Conservation (phyloP, 2,329 filamentous ascomycete species). For the Botrytis porri region DNA sequence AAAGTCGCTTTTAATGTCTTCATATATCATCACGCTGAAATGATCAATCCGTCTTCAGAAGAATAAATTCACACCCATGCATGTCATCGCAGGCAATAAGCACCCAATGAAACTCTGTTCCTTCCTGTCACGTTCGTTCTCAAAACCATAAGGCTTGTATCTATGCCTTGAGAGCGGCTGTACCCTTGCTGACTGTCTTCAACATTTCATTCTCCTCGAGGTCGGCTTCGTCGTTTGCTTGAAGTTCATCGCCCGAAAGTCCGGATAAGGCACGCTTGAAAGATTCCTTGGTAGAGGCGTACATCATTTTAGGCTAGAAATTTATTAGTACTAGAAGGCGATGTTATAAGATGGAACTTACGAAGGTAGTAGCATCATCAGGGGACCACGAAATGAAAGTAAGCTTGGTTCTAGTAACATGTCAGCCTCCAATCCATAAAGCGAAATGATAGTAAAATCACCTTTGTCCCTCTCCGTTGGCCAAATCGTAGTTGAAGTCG, state of each 20-base stretch:
- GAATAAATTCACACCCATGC: slow-evolving; percentile 17
- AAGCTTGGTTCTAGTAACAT: slow-evolving; percentile 63
- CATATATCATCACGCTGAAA: slow-evolving; percentile 21
- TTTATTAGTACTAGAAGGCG: background rate
- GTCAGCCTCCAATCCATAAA: slow-evolving; percentile 25
- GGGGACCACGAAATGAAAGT: slow-evolving; percentile 78
- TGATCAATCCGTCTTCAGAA: slow-evolving; percentile 20
- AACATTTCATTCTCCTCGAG: slow-evolving; percentile 74
- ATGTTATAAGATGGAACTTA: slow-evolving; percentile 25
- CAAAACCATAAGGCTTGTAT: slow-evolving; percentile 9
- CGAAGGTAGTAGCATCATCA: slow-evolving; percentile 73
- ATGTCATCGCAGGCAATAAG: slow-evolving; percentile 28
- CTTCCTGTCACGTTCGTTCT: slow-evolving; percentile 16
- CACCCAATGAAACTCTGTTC: slow-evolving; percentile 33
- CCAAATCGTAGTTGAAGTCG: slow-evolving; percentile 75
- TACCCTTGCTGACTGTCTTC: slow-evolving; percentile 59
- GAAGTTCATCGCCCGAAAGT: slow-evolving; percentile 66
- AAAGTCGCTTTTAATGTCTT: slow-evolving; percentile 22
- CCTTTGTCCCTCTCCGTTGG: slow-evolving; percentile 70
- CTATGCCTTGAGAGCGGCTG: slow-evolving; percentile 18
- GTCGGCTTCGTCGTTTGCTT: slow-evolving; percentile 81
- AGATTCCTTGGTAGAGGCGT: slow-evolving; percentile 83
- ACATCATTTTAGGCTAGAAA: slow-evolving; percentile 78
- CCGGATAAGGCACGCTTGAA: slow-evolving; percentile 77
- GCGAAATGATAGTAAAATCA: slow-evolving; percentile 41